Percentiles rank a stretch among this genome's conserved stretches.
Conservation (phyloP, 306 rosid species). For the Leucaena leucocephala region DNA sequence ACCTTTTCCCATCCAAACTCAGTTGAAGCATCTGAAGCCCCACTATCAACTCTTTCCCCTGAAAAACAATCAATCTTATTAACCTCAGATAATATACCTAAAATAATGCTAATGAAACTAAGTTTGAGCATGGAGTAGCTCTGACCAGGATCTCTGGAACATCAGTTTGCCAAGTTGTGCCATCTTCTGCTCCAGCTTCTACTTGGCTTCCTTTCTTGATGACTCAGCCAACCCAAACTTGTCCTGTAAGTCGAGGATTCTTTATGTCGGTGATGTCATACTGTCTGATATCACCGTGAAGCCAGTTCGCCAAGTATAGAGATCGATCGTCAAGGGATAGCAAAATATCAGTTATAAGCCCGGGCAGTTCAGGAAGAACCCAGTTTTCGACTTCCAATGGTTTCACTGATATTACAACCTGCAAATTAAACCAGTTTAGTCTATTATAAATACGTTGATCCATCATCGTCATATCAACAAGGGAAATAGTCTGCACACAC, state of each 20-base stretch:
- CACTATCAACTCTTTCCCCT: slow-evolving; percentile 81
- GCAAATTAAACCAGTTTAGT: slow-evolving; percentile 34
- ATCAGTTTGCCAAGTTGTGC: slow-evolving; percentile 70
- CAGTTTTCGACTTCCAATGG: slow-evolving; percentile 89
- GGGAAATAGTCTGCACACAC: neutral
- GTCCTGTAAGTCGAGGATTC: slow-evolving; percentile 74
- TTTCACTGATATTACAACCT: slow-evolving; percentile 74
- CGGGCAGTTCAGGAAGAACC: slow-evolving; percentile 96
- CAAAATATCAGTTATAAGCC: slow-evolving; percentile 87
- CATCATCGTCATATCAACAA: neutral
- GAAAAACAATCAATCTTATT: neutral
- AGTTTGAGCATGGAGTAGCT: neutral
- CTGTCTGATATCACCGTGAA: slow-evolving; percentile 94
- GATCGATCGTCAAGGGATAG: slow-evolving; percentile 91
- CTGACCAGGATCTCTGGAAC: slow-evolving; percentile 86
- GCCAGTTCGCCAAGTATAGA: slow-evolving; percentile 90
- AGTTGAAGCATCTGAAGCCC: slow-evolving; percentile 96
- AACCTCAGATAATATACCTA: no score
- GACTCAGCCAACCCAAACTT: slow-evolving; percentile 89
- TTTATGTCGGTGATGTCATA: slow-evolving; percentile 78
- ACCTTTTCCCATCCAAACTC: slow-evolving; percentile 88
- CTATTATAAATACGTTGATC: neutral
- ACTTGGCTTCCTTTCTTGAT: slow-evolving; percentile 77
- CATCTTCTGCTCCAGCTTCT: slow-evolving; percentile 66
- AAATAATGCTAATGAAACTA: neutral